phyloP scores from a whole-genome alignment of 345 rosid species.

The Schrenkiella parvula region DNA sequence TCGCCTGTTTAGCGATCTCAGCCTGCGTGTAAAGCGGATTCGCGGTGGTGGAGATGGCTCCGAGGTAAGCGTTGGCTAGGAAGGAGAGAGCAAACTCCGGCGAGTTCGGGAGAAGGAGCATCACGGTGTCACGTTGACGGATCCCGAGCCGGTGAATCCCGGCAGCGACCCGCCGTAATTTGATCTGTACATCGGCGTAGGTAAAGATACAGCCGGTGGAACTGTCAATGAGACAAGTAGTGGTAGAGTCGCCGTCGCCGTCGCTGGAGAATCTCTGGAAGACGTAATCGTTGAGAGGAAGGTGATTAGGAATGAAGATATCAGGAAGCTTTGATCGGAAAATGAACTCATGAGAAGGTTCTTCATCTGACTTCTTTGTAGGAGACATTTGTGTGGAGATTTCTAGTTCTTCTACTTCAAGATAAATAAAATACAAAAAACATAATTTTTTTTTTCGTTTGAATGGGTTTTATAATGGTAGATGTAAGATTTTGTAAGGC shows the following conservation, averaged over 20 bases:
- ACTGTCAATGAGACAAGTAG: conserved; percentile 64
- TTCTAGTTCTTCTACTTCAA: background rate
- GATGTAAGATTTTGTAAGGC: too few relatives aligned
- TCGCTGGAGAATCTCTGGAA: conserved; percentile 56
- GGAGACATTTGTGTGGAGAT: conserved; percentile 15
- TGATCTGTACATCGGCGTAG: conserved; percentile 60
- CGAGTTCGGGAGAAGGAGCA: conserved; percentile 73
- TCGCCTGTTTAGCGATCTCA: conserved; percentile 64
- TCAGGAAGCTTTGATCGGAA: conserved; percentile 86
- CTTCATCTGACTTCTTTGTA: conserved; percentile 5
- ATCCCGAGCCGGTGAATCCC: conserved; percentile 63
- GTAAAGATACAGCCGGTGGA: conserved; percentile 51
- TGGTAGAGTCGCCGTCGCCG: background rate
- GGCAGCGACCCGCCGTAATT: conserved; percentile 48
- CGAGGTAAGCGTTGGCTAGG: conserved; percentile 59
- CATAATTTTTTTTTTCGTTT: too few relatives aligned
- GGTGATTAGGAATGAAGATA: conserved; percentile 66
- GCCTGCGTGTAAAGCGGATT: conserved; percentile 70
- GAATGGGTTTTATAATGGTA: background rate
- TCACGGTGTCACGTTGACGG: conserved; percentile 55
- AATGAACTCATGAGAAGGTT: conserved; percentile 30
- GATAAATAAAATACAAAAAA: too few relatives aligned
- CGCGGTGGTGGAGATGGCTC: conserved; percentile 66
- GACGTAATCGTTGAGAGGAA: conserved; percentile 60
- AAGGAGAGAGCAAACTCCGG: conserved; percentile 68